Base-by-base conservation (phyloP, 1,284 basidiomycete species). In the Ustilago trichophora region DNA sequence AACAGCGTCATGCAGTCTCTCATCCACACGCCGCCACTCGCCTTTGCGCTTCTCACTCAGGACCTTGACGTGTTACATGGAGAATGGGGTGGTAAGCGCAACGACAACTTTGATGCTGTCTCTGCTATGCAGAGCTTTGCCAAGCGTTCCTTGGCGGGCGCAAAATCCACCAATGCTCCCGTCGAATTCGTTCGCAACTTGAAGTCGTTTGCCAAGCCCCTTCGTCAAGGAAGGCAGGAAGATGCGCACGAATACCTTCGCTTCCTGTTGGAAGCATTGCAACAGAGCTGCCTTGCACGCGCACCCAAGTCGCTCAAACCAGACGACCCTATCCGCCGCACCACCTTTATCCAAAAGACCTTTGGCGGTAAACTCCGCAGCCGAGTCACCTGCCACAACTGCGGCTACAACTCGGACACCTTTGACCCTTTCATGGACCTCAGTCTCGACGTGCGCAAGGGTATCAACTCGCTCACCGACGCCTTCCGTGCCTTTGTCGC, bases 241-340 rank as follows among this genome's bases (percentile, higher is more conserved):
- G 96, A 99, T 82, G 90, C 95, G 4, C 96, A 99, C 82, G 96
- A 99, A 82, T 98, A 98, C 78, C 87, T 99, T 47, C 89, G 96
- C 25, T 96, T 97, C 82, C 88, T 91, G 21, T 88, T 98, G 31
- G 96, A 99, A 76, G 90, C 90, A 22, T 82, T 97, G 50, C 94
- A 97, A 82, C 91, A 89, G 76, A 88, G 90, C 9, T 92, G 90
- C 79, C 84, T 95, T 47, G 86, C 87, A 37, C 90, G 88, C 18
- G 82, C 87, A 47, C 85, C 89, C 54, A 87, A 88, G 90, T 92
- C 80, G 73, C 87, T 85, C 47, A 64, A 54, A 35, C 68, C 69
- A 0, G 45, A 75, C 56, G 55, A 72, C 38, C 55, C 89, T 72
- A 76, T 93, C 40, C 90, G 91, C 10, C 90, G 94, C 78, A 91